Evolutionary conservation across 805 yeast species (phyloP).

Genomic region (Saturnispora bothae): DNA sequence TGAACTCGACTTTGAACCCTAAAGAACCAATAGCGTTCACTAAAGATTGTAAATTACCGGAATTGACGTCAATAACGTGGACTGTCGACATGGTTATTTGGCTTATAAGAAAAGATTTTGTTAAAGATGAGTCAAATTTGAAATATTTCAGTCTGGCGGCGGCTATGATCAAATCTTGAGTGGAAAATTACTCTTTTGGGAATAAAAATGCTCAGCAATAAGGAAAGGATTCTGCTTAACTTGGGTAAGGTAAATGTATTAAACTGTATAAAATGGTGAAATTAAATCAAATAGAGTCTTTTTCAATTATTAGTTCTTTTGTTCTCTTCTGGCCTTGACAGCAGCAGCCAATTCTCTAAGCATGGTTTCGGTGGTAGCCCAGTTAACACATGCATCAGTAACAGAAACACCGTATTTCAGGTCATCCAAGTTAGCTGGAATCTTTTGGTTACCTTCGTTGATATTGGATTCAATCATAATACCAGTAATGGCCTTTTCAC

Average conservation of each 20-base stretch:
- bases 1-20: constrained; percentile 59
- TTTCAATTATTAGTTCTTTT: constrained; percentile 12
- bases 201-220: no score
- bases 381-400: constrained; percentile 92
- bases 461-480: constrained; percentile 93
- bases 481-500: constrained; percentile 77
- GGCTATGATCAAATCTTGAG: no score
- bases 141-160: no score
- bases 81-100: constrained; percentile 23
- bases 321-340: constrained; percentile 66
- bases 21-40: constrained; percentile 73
- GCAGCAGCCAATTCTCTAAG: constrained; percentile 72
- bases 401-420: constrained; percentile 90
- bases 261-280: no score
- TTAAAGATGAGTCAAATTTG: constrained; percentile 4
- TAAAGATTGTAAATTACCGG: constrained; percentile 87
- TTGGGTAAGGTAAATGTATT: no score
- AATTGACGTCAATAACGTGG: constrained; percentile 84
- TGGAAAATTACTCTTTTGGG: no score
- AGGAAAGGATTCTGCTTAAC: no score
- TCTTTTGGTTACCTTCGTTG: constrained; percentile 82
- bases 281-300: no score
- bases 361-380: constrained; percentile 81
- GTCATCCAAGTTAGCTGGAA: constrained; percentile 49
- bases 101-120: neutral